phyloP scores from a whole-genome alignment of 2,329 filamentous ascomycete species.

The Teratosphaeria destructans region DNA sequence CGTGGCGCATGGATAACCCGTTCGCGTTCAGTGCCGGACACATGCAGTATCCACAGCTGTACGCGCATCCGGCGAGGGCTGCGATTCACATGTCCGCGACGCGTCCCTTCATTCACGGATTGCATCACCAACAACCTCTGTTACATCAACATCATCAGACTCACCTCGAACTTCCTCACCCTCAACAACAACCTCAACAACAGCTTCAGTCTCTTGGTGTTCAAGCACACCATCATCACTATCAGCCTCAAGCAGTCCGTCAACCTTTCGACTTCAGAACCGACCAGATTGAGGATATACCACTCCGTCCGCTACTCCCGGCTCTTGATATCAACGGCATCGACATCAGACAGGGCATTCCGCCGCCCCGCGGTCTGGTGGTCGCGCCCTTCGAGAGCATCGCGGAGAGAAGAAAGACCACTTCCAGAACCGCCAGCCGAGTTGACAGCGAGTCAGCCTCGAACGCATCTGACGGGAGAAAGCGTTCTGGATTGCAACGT shows the following conservation, averaged over 20 bases:
- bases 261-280: neutral
- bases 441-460: neutral
- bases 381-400: neutral
- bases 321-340: neutral
- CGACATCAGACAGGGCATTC: neutral
- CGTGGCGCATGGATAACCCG: neutral
- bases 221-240: neutral
- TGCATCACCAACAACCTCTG: neutral
- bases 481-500: neutral
- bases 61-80: neutral
- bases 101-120: neutral
- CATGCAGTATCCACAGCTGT: neutral
- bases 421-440: neutral
- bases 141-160: neutral
- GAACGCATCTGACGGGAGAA: neutral
- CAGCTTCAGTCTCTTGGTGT: neutral
- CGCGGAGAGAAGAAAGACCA: neutral
- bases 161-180: neutral
- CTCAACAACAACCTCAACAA: neutral
- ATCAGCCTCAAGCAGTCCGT: neutral
- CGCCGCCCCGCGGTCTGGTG: neutral
- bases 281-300: neutral
- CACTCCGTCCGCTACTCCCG: neutral
- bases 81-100: neutral
- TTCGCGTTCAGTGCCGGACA: neutral